Conservation (phyloP, 2,329 filamentous ascomycete species). For the Fusarium sp. region DNA sequence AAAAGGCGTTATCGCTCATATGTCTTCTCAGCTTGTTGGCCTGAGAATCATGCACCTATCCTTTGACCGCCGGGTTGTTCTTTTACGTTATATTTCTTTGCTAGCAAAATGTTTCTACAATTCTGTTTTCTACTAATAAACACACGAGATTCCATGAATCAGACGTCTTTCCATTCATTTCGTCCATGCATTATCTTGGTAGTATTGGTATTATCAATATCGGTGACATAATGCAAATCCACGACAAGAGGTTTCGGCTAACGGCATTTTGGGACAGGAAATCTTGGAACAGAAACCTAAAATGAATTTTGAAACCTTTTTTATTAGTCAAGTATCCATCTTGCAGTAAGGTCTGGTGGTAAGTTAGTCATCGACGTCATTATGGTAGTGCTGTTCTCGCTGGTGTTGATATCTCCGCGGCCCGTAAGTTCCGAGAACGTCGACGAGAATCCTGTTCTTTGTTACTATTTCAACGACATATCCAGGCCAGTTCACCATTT, state of each 20-base stretch:
- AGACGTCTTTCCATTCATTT: not conserved
- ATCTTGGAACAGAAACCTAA: not conserved
- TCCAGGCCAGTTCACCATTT: no score
- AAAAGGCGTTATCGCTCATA: fast-evolving
- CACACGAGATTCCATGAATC: not conserved
- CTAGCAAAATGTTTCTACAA: not conserved
- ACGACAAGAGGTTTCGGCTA: not conserved
- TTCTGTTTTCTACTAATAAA: not conserved
- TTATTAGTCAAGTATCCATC: not conserved
- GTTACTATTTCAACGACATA: not conserved
- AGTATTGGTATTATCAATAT: not conserved
- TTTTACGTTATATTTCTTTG: not conserved
- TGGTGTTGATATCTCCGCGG: not conserved
- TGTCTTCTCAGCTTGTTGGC: not conserved
- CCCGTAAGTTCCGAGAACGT: not conserved
- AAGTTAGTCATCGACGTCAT: not conserved
- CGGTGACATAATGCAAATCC: not conserved
- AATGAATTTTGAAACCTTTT: not conserved
- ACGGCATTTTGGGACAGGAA: not conserved
- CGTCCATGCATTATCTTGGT: not conserved
- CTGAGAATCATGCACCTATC: not conserved
- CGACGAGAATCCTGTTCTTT: not conserved
- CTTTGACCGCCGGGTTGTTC: not conserved
- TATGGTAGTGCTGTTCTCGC: not conserved
- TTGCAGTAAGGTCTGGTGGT: not conserved